phyloP scores from a whole-genome alignment of 73 alveolate species.

The Tetrahymena borealis region DNA sequence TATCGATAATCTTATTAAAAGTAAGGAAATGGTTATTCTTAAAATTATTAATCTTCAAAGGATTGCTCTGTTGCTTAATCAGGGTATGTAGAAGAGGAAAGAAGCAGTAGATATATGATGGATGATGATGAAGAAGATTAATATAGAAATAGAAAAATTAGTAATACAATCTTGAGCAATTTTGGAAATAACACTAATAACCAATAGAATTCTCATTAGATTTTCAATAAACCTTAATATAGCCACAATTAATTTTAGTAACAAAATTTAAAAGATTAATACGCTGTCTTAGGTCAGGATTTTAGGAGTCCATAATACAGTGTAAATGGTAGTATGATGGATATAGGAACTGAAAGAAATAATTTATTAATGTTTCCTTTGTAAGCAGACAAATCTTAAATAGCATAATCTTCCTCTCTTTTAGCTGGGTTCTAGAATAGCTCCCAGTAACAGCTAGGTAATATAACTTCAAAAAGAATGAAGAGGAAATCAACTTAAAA shows the following conservation, averaged over 20 bases:
- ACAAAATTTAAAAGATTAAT: background rate
- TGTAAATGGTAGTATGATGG: background rate
- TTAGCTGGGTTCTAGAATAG: too few relatives aligned
- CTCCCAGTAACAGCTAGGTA: too few relatives aligned
- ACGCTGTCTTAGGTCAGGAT: background rate
- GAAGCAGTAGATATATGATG: background rate
- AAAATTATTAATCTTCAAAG: background rate
- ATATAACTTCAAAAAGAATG: too few relatives aligned
- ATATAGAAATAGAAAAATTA: background rate
- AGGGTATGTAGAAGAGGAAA: background rate
- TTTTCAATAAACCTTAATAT: too few relatives aligned
- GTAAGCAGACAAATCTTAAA: too few relatives aligned
- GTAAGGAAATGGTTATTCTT: background rate
- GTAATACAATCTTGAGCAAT: background rate
- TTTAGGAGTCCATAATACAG: background rate
- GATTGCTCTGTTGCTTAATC: background rate
- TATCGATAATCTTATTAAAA: background rate
- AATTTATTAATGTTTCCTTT: background rate
- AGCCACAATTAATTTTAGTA: too few relatives aligned
- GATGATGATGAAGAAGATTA: background rate
- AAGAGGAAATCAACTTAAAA: background rate
- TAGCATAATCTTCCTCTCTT: too few relatives aligned
- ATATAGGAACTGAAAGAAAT: background rate
- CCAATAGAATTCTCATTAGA: too few relatives aligned
- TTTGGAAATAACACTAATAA: background rate